Evolutionary conservation across 371 early-diverging fungal species (phyloP), one percentile per base, ranked within the genome.

Genomic region (Globomyces sp.): DNA sequence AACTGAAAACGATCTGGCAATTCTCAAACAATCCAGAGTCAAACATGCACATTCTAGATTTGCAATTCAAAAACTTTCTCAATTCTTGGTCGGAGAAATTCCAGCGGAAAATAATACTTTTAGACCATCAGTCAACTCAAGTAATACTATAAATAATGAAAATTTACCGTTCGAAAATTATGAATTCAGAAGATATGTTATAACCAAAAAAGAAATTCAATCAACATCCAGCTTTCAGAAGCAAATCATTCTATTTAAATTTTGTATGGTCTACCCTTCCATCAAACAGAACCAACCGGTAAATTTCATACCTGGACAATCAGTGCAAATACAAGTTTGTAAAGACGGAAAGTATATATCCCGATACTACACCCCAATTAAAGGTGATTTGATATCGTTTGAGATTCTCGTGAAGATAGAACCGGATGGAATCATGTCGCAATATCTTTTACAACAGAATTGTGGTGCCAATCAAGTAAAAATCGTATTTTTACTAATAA

Each of bases 401-500:
- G 72, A 72, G 11, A 61, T 76, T n/a, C n/a, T 65, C 13, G 58
- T 76, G 24, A 72, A 69, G 40, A 55, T 39, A n/a, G 55, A 1
- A 44, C 40, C 61, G 2, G 36, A 5, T 10, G 64, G 62, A 6
- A 43, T 58, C 37, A 73, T 72, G 36, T 58, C 13, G 8, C 37
- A 42, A 4, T 72, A 10, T 55, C 64, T 74, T 37, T 13, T 46
- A n/a, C 44, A 44, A 24, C 71, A 71, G 42, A 60, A 65, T 37
- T 68, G 68, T n/a, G 78, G 74, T 2, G 73, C 74, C 55, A 43
- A 74, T 4, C 80, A 80, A 58, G 60, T 78, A 57, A 74, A 76
- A 70, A 72, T 80, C 37, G 9, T 40, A 59, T 4, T 49, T 40
- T 41, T n/a, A n/a, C 37, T 44, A 59, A 24, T 48, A 59, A 6